Evolutionary conservation across 495 filamentous ascomycete genomes (phyloP).

Genomic region (Sphaerosporella brunnea): DNA sequence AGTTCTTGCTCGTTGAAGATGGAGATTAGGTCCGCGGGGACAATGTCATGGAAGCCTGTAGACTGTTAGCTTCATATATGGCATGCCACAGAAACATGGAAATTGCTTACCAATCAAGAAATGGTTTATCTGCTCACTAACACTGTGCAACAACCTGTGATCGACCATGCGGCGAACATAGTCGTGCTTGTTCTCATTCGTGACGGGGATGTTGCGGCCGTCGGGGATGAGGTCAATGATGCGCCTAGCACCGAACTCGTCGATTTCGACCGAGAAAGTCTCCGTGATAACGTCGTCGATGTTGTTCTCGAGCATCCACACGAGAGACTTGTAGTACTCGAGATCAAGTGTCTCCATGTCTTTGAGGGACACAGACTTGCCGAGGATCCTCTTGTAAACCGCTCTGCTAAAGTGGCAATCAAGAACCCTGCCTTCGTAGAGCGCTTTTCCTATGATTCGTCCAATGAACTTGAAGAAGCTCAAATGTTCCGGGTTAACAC

Average conservation of each 20-base stretch:
- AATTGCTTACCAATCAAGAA: slow-evolving; percentile 65
- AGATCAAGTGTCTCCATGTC: slow-evolving; percentile 99
- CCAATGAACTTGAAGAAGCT: slow-evolving; percentile 99
- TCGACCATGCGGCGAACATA: slow-evolving; percentile 91
- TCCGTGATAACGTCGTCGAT: slow-evolving; percentile 99
- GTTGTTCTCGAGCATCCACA: slow-evolving; percentile 97
- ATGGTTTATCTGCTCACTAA: slow-evolving; percentile 82
- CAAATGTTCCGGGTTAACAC: slow-evolving; percentile 85
- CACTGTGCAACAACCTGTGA: slow-evolving; percentile 74
- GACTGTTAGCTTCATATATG: slow-evolving; percentile 22
- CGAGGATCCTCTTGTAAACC: slow-evolving; percentile 92
- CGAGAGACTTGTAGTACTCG: slow-evolving; percentile 96
- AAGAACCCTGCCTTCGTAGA: slow-evolving; percentile 88
- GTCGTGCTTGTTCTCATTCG: slow-evolving; percentile 95
- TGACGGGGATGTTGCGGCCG: slow-evolving; percentile 81
- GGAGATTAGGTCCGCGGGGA: slow-evolving; percentile 77
- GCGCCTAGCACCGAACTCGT: slow-evolving; percentile 76
- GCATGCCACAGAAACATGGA: slow-evolving; percentile 1
- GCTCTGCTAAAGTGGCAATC: slow-evolving; percentile 98
- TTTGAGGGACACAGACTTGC: slow-evolving; percentile 88
- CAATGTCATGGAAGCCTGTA: slow-evolving; percentile 90
- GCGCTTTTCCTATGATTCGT: slow-evolving; percentile 92
- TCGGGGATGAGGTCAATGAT: slow-evolving; percentile 74
- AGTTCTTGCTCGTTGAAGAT: slow-evolving; percentile 99
- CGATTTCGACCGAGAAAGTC: slow-evolving; percentile 82